These are phyloP conservation scores for Knoxdaviesia capensis DNA, from an alignment of 2,329 filamentous ascomycete genomes.

Conservation along the genomic window DNA sequence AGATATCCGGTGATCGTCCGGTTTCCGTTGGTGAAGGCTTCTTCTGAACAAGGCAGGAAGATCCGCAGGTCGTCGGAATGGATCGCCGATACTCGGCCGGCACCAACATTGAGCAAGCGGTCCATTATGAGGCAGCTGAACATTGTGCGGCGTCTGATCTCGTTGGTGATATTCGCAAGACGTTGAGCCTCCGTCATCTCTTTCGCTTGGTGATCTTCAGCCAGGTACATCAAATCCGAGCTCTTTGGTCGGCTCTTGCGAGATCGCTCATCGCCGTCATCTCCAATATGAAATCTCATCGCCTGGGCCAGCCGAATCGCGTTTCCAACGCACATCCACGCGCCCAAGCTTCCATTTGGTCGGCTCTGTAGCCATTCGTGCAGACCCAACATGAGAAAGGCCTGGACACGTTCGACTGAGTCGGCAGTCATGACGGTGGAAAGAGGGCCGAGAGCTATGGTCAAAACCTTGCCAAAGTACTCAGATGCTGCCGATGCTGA, in stretches of 20 bases:
- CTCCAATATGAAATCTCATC: conserved; percentile 21
- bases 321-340: conserved; percentile 46
- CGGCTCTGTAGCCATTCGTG: conserved; percentile 51
- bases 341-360: conserved; percentile 29
- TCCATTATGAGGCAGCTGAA: conserved; percentile 60
- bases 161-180: conserved; percentile 25
- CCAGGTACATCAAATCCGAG: too few relatives aligned
- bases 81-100: conserved; percentile 38
- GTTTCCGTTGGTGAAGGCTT: conserved; percentile 40
- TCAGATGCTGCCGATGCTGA: conserved; percentile 34
- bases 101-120: conserved; percentile 45
- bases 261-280: background rate
- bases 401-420: conserved; percentile 44
- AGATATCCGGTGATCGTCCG: conserved; percentile 34
- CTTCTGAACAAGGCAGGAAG: conserved; percentile 47
- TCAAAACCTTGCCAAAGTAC: conserved; percentile 41
- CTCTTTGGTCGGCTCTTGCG: too few relatives aligned
- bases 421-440: conserved; percentile 26
- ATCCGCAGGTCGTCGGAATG: conserved; percentile 38
- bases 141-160: conserved; percentile 48
- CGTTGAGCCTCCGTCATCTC: conserved; percentile 6
- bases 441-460: conserved; percentile 25
- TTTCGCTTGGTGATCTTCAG: background rate
- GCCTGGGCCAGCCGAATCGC: conserved; percentile 44
- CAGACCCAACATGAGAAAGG: conserved; percentile 48